These are phyloP conservation scores for Globisporangium iwayamae DNA, from an alignment of 352 stramenopile species.

Conservation along the genomic window DNA sequence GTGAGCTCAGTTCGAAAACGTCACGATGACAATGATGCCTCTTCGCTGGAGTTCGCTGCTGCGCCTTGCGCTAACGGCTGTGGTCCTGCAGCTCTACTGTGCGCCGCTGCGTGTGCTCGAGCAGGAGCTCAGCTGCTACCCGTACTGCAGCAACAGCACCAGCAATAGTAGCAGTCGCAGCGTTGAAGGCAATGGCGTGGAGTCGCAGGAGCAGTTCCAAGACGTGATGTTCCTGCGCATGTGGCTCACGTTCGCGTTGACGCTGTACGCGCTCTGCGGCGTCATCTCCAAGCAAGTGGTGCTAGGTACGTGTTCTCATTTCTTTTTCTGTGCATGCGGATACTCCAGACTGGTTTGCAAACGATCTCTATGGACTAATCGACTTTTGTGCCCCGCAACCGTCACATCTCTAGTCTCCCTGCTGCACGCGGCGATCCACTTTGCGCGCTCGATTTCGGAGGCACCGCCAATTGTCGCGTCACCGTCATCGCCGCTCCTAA, in stretches of 20 bases:
- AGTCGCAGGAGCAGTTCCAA: constrained; percentile 1
- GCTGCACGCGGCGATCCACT: constrained; percentile 20
- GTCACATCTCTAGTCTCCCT: constrained; percentile 6
- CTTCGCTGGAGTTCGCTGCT: constrained; percentile 6
- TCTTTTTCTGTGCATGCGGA: neutral
- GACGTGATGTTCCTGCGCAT: constrained; percentile 16
- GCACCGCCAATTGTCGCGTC: constrained; percentile 9
- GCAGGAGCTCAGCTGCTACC: constrained; percentile 4
- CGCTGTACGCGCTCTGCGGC: constrained; percentile 12
- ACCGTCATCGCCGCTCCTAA: neutral
- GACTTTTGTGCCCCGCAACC: neutral
- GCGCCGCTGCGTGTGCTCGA: constrained; percentile 12
- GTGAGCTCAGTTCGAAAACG: no score
- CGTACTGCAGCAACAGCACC: neutral
- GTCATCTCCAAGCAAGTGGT: constrained; percentile 16
- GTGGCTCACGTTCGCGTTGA: constrained; percentile 19
- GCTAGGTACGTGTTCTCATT: constrained; percentile 1
- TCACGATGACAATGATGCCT: neutral
- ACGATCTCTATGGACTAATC: neutral
- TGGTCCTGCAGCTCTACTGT: constrained; percentile 13
- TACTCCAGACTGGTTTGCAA: neutral
- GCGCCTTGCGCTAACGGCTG: neutral
- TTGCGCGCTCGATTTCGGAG: constrained; percentile 9
- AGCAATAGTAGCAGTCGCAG: neutral
- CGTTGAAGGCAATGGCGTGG: neutral